phyloP scores from a whole-genome alignment of 2,329 filamentous ascomycete species.

The Botrytis aclada region DNA sequence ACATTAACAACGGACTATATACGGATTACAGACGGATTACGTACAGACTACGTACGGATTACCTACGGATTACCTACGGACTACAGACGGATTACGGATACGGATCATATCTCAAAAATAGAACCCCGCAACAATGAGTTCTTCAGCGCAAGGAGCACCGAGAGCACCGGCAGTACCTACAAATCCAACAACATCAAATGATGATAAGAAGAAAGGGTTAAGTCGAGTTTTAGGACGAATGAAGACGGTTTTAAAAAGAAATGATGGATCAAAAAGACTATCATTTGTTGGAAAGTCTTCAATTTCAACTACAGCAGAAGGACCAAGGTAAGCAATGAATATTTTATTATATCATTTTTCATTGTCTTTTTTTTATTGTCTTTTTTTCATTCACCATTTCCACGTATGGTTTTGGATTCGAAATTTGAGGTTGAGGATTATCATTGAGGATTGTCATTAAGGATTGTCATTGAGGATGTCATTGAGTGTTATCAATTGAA shows the following conservation, averaged over 20 bases:
- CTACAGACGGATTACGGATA: not conserved
- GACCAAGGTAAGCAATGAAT: slow-evolving; percentile 28
- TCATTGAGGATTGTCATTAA: not conserved
- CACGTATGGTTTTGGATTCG: not conserved
- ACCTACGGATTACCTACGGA: not conserved
- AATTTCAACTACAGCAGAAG: slow-evolving; percentile 1
- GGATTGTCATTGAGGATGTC: too few species aligned
- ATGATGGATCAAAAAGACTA: slow-evolving; percentile 32
- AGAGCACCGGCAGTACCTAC: slow-evolving; percentile 15
- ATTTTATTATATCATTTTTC: not conserved
- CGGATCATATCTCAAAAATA: not conserved
- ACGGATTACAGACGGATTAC: not conserved
- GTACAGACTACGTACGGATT: not conserved
- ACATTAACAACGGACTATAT: not conserved
- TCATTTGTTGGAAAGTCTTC: slow-evolving; percentile 25
- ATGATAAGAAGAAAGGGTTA: slow-evolving; percentile 32
- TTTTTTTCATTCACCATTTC: not conserved
- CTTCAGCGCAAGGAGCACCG: slow-evolving; percentile 26
- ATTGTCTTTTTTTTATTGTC: not conserved
- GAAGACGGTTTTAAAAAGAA: slow-evolving; percentile 35
- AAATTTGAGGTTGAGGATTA: not conserved
- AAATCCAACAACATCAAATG: not conserved
- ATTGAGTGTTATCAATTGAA: too few species aligned
- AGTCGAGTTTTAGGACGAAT: slow-evolving; percentile 31
- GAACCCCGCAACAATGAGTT: slow-evolving; percentile 28